Evolutionary conservation across 805 yeast species (phyloP), one percentile per base, ranked within the genome.

Genomic region (Wilhelminamyces savonicus): DNA sequence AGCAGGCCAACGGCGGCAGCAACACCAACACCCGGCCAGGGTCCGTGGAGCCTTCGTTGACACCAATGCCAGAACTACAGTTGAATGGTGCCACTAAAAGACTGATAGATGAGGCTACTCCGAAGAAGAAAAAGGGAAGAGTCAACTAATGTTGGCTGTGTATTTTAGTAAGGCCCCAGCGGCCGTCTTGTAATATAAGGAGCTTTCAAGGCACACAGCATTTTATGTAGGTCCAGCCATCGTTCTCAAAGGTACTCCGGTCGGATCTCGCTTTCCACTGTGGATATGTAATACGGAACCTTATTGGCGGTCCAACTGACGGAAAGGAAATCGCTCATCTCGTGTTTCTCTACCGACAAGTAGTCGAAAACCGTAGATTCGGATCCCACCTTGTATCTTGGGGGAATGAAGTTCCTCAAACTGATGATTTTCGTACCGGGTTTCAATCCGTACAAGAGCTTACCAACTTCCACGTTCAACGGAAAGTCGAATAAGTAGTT

Each of bases 301-400:
- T 86, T 86, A 27, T 82, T 85, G 5, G 79, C 77, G 0, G 95
- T 86, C 97, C 97, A 87, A 27, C 94, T 82, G 7, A 88, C 96
- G 24, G 87, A 74, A 32, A 78, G 75, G 31, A 73, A 71, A 12
- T 73, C 78, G 40, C 86, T 79, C 46, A 71, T 70, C 38, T 63
- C 75, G 31, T 54, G 64, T 41, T 72, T 74, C 32, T 74, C 74
- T 4, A 84, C 86, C 24, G 61, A 61, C 32, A 86, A 62, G 43
- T 78, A 66, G 46, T 79, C 85, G 38, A 85, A 59, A 10, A 84
- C 69, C 19, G 76, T 70, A 29, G 59, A 54, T 23, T 63, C 71
- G 34, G 65, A 62, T n/a, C 73, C 60, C 14, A 83, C 74, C 23
- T 74, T 71, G 46, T 81, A 79, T 12, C 92, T 77, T 3, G 80